Percentiles rank a stretch among this genome's conserved stretches.
Conservation (phyloP, 305 asterid species). For the Fraxinus nigra region DNA sequence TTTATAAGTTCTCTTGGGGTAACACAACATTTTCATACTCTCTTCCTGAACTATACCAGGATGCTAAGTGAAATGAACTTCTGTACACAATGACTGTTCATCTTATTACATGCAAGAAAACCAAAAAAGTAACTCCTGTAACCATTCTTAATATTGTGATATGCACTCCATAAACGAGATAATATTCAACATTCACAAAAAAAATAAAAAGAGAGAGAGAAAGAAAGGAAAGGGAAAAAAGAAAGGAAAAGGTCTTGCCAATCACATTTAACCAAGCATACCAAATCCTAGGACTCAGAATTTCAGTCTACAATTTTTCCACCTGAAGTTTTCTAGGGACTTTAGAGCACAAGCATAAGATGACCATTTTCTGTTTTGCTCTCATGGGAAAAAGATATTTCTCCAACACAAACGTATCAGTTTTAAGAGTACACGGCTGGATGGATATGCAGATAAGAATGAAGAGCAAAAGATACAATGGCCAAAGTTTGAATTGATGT, state of each 20-base stretch:
- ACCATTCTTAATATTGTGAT: neutral
- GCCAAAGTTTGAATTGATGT: neutral
- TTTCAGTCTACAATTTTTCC: neutral
- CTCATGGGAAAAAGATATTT: constrained; percentile 8
- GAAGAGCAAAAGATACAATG: neutral
- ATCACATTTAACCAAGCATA: neutral
- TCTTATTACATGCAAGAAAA: neutral
- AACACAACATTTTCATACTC: neutral
- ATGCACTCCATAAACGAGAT: neutral
- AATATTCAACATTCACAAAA: neutral
- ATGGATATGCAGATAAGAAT: constrained; percentile 5
- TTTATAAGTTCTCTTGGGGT: neutral
- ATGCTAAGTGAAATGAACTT: neutral
- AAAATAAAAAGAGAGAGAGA: too few species aligned
- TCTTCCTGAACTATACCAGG: neutral
- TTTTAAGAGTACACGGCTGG: neutral
- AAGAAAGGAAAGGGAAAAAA: too few species aligned
- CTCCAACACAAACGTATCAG: neutral
- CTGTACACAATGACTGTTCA: neutral
- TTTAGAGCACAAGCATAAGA: neutral
- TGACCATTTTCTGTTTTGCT: neutral
- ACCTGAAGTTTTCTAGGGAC: neutral
- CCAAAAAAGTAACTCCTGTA: neutral
- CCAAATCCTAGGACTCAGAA: neutral
- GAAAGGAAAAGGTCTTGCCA: neutral